phyloP scores from a whole-genome alignment of 2,329 filamentous ascomycete species.

The Erysiphe pulchra region DNA sequence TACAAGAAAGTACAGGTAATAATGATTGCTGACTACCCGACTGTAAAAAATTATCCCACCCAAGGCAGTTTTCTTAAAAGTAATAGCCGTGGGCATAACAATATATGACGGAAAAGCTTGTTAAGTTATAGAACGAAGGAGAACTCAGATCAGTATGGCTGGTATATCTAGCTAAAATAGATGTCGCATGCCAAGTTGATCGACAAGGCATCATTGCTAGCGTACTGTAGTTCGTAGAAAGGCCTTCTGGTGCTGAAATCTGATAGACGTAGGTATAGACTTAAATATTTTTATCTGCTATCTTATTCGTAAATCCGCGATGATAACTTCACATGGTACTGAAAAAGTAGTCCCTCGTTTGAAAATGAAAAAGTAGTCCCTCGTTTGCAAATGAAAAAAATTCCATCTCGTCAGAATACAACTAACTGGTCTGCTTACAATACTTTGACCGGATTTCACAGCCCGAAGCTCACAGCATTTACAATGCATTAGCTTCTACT shows the following conservation, averaged over 20 bases:
- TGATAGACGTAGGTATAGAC: background rate
- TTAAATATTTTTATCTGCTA: background rate
- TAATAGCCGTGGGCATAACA: no score
- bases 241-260: background rate
- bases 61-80: no score
- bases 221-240: slow-evolving; percentile 19
- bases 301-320: background rate
- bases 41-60: no score
- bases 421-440: background rate
- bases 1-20: no score
- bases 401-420: background rate
- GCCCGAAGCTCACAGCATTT: slow-evolving; percentile 5
- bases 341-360: no score
- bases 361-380: background rate
- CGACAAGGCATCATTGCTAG: slow-evolving; percentile 66
- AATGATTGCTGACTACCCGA: no score
- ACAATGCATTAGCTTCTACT: slow-evolving; percentile 36
- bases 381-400: background rate
- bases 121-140: slow-evolving; percentile 47
- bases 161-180: slow-evolving; percentile 67
- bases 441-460: background rate
- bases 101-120: slow-evolving; percentile 24
- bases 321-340: no score
- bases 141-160: slow-evolving; percentile 67
- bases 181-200: slow-evolving; percentile 63